Evolutionary conservation across 129 eudicot genomes (phyloP), one percentile per base, ranked within the genome.

Genomic region (Cynara cardunculus): DNA sequence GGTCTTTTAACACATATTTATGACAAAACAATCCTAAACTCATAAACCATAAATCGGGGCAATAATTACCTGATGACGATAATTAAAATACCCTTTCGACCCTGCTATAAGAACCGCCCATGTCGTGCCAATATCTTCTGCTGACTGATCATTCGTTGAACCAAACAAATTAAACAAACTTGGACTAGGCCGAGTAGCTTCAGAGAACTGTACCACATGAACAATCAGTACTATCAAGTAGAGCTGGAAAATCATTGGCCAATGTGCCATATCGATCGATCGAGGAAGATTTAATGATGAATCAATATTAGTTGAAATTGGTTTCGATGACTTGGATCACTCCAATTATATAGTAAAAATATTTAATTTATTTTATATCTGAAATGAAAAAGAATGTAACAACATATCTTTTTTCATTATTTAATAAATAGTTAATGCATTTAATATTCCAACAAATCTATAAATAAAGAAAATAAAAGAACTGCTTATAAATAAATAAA

Each of bases 41-140:
- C 14, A 14, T 27, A 65, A 67, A 61, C 18, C 59, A 26, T n/a
- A 14, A 32, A 14, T 39, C 4, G 1, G 19, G 16, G 13, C 69
- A n/a, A 25, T 46, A 31, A 61, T 71, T 10, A 91, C 94, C 92
- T 92, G 97, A 76, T 92, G 97, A 41, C 93, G 83, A 65, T 92
- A 90, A 69, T 92, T 90, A 7, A 84, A 85, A 39, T 59, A 92
- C 2, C 88, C 91, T 1, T 69, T 83, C 1, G 97, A 92, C 69
- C 97, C 95, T 14, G 97, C 97, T 34, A 92, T 89, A 25, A 92
- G 90, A 85, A 92, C 90, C 5, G 97, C 95, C 97, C 97, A 92
- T 46, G 66, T 83, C 0, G 91, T 88, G 71, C 85, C 71, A 21
- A 41, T 74, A n/a, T 61, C 81, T 25, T 75, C 77, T 32, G 39